phyloP scores from a whole-genome alignment of 768 basidiomycete species.

The Naematelia aurantialba region DNA sequence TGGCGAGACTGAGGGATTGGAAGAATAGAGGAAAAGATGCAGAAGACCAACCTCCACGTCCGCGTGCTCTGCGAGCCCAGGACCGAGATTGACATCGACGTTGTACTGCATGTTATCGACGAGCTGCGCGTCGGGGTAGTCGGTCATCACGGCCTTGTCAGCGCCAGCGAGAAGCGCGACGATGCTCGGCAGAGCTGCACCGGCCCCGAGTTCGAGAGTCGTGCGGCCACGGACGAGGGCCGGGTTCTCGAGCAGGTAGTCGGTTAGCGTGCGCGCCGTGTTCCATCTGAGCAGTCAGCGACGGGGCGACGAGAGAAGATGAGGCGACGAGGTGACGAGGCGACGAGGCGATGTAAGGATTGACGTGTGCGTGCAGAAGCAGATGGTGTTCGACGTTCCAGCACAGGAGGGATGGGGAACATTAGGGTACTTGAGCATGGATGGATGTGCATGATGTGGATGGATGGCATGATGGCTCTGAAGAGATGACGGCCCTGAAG shows the following conservation, averaged over 20 bases:
- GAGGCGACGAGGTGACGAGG: background rate
- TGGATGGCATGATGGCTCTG: too few species aligned
- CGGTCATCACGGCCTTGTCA: constrained; percentile 72
- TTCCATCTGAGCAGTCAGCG: constrained; percentile 34
- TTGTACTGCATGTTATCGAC: constrained; percentile 73
- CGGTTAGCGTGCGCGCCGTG: constrained; percentile 32
- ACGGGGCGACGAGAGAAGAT: too few species aligned
- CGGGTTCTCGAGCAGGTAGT: constrained; percentile 39
- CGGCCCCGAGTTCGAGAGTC: constrained; percentile 89
- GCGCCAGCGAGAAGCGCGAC: constrained; percentile 70
- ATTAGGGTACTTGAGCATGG: too few species aligned
- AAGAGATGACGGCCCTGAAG: background rate
- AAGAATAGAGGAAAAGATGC: too few species aligned
- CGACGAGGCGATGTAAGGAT: constrained; percentile 6
- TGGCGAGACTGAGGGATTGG: too few species aligned
- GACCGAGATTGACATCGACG: constrained; percentile 57
- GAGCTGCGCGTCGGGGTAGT: constrained; percentile 79
- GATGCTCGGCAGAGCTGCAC: constrained; percentile 81
- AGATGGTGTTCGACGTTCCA: too few species aligned
- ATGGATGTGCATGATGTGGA: too few species aligned
- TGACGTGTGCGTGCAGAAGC: too few species aligned
- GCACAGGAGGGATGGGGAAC: too few species aligned
- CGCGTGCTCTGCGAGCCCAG: background rate
- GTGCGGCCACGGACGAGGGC: constrained; percentile 46
- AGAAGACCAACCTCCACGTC: constrained; percentile 50